Conservation (phyloP, 177 flowering plant genomes). For the Vitis hybrid region DNA sequence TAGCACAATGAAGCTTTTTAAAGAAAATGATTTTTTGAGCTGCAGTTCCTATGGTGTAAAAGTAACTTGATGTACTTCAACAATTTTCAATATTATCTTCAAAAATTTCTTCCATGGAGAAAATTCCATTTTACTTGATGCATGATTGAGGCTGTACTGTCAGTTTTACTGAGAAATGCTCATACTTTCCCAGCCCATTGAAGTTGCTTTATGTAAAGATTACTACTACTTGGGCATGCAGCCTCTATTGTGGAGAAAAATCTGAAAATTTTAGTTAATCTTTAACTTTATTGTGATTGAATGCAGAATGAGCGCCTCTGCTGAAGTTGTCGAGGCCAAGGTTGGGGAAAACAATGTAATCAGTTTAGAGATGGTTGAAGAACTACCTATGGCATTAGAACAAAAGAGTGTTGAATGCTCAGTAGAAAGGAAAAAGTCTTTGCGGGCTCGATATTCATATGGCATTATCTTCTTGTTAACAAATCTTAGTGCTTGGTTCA, state of each 20-base stretch:
- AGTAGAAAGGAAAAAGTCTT: conserved; percentile 42
- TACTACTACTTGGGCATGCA: too few species aligned
- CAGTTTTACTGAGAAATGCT: not conserved
- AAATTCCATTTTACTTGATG: not conserved
- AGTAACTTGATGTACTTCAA: not conserved
- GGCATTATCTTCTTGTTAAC: conserved; percentile 58
- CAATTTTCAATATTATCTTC: not conserved
- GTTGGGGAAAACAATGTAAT: conserved; percentile 16
- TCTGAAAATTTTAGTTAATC: too few species aligned
- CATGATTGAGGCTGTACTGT: not conserved
- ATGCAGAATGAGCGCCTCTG: conserved; percentile 34
- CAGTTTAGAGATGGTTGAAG: conserved; percentile 23
- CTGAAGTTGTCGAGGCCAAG: conserved; percentile 15
- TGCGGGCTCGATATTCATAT: conserved; percentile 60
- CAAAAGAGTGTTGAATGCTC: conserved; percentile 24
- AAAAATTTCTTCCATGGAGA: not conserved
- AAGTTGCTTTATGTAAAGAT: not conserved
- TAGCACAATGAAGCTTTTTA: too few species aligned
- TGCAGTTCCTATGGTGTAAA: too few species aligned
- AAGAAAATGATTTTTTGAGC: too few species aligned
- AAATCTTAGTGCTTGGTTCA: conserved; percentile 71
- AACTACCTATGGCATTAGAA: conserved; percentile 15
- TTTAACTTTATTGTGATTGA: not conserved
- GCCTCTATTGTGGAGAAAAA: too few species aligned
- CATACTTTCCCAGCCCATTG: not conserved